These are phyloP conservation scores for Helenozyma baotianmanensis DNA, from an alignment of 805 yeast genomes.

Conservation along the genomic window DNA sequence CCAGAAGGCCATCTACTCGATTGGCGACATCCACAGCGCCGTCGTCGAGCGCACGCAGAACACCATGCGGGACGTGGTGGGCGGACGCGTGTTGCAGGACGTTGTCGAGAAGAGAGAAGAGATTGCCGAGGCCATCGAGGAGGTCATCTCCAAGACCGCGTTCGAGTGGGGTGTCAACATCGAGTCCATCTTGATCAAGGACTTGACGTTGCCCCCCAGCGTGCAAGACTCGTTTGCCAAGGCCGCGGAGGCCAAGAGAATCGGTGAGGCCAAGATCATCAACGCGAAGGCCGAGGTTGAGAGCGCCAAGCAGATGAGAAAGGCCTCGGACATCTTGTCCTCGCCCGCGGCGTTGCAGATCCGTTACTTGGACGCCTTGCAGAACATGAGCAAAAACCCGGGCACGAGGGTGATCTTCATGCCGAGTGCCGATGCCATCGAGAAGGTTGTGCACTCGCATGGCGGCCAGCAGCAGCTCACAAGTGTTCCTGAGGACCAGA, in stretches of 20 bases:
- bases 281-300: constrained; percentile 75
- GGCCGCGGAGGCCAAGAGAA: constrained; percentile 73
- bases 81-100: constrained; percentile 61
- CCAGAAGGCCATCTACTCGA: constrained; percentile 58
- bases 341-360: constrained; percentile 77
- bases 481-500: constrained; percentile 5
- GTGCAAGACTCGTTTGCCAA: constrained; percentile 60
- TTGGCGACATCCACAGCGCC: constrained; percentile 50
- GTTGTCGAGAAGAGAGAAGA: constrained; percentile 71
- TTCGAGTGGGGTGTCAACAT: constrained; percentile 66
- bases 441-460: constrained; percentile 28
- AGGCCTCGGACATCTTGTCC: constrained; percentile 71
- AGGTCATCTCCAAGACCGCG: constrained; percentile 58
- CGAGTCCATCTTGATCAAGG: constrained; percentile 66
- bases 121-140: constrained; percentile 57
- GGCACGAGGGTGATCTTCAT: constrained; percentile 68
- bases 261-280: constrained; percentile 72
- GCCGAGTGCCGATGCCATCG: constrained; percentile 51
- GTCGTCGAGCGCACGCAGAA: constrained; percentile 67
- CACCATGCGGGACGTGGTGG: constrained; percentile 67
- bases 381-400: constrained; percentile 59
- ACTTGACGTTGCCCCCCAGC: constrained; percentile 48
- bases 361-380: constrained; percentile 75
- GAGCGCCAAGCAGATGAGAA: constrained; percentile 70
- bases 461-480: background rate